Evolutionary conservation across 1,284 basidiomycete genomes (phyloP).

Genomic region (Pyrrhoderma noxium): DNA sequence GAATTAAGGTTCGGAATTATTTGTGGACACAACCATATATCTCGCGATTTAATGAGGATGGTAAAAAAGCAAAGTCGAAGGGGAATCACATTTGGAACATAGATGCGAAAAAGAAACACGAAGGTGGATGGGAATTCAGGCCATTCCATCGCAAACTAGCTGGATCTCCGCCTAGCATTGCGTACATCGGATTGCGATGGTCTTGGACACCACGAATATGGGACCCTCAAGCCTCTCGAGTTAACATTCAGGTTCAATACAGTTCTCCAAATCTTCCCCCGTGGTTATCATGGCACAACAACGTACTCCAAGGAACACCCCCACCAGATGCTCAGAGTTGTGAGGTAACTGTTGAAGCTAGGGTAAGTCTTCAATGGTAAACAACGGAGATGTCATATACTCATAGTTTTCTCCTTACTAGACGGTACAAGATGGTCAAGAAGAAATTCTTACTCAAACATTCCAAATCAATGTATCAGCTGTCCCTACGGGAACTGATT

Average conservation of each 20-base stretch:
- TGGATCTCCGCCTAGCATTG: conserved; percentile 72
- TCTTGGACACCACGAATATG: conserved; percentile 91
- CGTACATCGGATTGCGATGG: conserved; percentile 82
- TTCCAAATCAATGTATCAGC: conserved; percentile 70
- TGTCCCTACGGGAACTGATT: conserved; percentile 52
- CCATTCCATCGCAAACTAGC: conserved; percentile 86
- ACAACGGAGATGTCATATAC: not conserved
- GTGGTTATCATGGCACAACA: conserved; percentile 88
- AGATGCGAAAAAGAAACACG: conserved; percentile 78
- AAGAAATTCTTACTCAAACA: conserved; percentile 56
- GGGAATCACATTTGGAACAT: conserved; percentile 99
- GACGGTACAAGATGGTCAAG: conserved; percentile 67
- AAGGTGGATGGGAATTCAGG: conserved; percentile 85
- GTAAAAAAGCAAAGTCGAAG: conserved; percentile 98
- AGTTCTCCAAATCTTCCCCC: conserved; percentile 73
- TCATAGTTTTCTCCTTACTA: conserved; percentile 24
- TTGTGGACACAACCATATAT: conserved; percentile 93
- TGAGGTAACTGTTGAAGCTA: conserved; percentile 63
- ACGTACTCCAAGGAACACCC: conserved; percentile 66
- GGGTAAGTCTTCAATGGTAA: conserved; percentile 38
- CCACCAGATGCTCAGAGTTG: conserved; percentile 64
- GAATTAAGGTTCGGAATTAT: conserved; percentile 85
- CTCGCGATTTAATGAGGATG: conserved; percentile 97
- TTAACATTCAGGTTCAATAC: conserved; percentile 75
- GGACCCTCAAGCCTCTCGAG: conserved; percentile 89